Evolutionary conservation across 2,329 filamentous ascomycete genomes (phyloP).

Genomic region (Clarireedia hainanense): DNA sequence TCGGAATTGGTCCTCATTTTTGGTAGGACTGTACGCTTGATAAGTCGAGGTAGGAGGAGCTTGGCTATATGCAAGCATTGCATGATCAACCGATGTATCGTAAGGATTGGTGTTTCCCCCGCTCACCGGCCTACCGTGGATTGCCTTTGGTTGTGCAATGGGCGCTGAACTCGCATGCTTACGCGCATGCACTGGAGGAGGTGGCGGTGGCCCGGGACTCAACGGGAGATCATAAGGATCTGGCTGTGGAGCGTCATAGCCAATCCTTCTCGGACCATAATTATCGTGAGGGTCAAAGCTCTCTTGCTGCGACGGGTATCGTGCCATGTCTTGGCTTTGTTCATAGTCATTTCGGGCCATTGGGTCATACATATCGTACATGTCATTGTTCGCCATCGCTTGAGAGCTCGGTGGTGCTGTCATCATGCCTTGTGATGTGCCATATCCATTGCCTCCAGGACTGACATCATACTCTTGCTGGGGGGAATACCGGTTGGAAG

Average conservation of each 20-base stretch:
- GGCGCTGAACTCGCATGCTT: slow-evolving; percentile 20
- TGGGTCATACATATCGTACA: slow-evolving; percentile 24
- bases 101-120: slow-evolving; percentile 15
- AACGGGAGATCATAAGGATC: slow-evolving; percentile 23
- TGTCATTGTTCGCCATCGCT: slow-evolving; percentile 15
- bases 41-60: slow-evolving; percentile 16
- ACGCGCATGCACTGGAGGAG: slow-evolving; percentile 27
- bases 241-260: slow-evolving; percentile 25
- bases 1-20: slow-evolving; percentile 20
- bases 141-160: background rate
- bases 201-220: slow-evolving; percentile 30
- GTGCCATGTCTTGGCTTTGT: slow-evolving; percentile 14
- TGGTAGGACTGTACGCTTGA: slow-evolving; percentile 23
- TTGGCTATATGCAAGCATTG: slow-evolving; percentile 21
- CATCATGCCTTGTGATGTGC: slow-evolving; percentile 11
- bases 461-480: slow-evolving; percentile 19
- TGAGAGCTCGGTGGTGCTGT: slow-evolving; percentile 13
- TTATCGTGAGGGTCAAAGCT: slow-evolving; percentile 14
- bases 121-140: slow-evolving; percentile 3
- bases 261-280: slow-evolving; percentile 18
- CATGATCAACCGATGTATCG: slow-evolving; percentile 15
- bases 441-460: slow-evolving; percentile 18
- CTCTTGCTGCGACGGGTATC: background rate
- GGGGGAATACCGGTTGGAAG: slow-evolving; percentile 16
- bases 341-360: slow-evolving; percentile 20